Conservation (phyloP, 2,329 filamentous ascomycete genomes). For the Monilinia polystroma region DNA sequence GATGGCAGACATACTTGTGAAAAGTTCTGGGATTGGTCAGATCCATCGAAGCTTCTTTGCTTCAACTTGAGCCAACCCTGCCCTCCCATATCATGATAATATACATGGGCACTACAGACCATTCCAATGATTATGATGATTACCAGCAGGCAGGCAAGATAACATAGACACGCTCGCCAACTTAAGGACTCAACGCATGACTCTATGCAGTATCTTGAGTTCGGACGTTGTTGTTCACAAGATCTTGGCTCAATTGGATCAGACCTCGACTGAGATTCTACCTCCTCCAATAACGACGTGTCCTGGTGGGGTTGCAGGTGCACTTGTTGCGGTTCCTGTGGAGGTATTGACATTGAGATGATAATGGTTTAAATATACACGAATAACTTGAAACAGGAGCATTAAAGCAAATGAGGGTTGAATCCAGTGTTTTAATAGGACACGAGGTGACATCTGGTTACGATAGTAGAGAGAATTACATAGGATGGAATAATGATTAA, state of each 20-base stretch:
- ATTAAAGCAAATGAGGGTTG: slow-evolving; percentile 27
- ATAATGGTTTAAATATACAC: slow-evolving; percentile 18
- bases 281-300: slow-evolving; percentile 16
- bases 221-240: slow-evolving; percentile 19
- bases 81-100: slow-evolving; percentile 34
- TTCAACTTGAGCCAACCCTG: slow-evolving; percentile 33
- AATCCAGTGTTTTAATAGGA: slow-evolving; percentile 25
- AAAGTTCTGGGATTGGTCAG: not conserved
- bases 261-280: slow-evolving; percentile 29
- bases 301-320: slow-evolving; percentile 21
- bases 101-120: slow-evolving; percentile 32
- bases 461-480: not conserved
- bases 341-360: slow-evolving; percentile 28
- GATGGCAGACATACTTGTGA: slow-evolving; percentile 31
- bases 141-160: slow-evolving; percentile 28
- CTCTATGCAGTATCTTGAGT: slow-evolving; percentile 11
- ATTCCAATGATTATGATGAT: slow-evolving; percentile 33
- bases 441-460: slow-evolving; percentile 29
- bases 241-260: slow-evolving; percentile 17
- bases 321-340: slow-evolving; percentile 21
- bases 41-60: not conserved
- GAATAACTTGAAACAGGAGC: slow-evolving; percentile 24
- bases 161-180: slow-evolving; percentile 28
- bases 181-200: slow-evolving; percentile 18
- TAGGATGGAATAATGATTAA: not conserved